phyloP scores from a whole-genome alignment of 257 asterid species.

The Solanum arcanum region DNA sequence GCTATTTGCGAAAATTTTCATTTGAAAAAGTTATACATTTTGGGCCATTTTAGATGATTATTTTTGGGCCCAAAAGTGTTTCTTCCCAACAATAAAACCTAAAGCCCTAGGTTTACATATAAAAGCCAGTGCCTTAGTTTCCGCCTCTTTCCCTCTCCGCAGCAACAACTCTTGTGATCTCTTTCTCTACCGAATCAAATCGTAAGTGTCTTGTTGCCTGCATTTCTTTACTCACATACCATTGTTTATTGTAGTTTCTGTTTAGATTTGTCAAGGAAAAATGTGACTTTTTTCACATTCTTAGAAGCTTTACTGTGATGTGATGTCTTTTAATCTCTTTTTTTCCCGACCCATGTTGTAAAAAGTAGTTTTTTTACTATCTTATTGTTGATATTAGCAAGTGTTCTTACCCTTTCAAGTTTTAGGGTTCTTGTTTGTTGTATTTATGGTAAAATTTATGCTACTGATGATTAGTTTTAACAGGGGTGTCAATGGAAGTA shows the following conservation, averaged over 20 bases:
- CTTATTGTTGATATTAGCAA: not conserved
- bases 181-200: not conserved
- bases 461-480: not conserved
- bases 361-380: too few species aligned
- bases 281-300: not conserved
- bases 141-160: not conserved
- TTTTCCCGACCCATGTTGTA: too few species aligned
- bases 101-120: not conserved
- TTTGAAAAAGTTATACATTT: not conserved
- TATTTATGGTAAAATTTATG: not conserved
- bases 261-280: not conserved
- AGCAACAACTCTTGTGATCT: not conserved
- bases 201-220: not conserved
- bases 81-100: not conserved
- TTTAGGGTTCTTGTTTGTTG: not conserved
- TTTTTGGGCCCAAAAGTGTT: not conserved
- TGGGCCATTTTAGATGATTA: not conserved
- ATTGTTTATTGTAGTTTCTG: not conserved
- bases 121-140: not conserved
- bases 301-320: too few species aligned
- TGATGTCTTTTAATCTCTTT: too few species aligned
- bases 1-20: too few species aligned
- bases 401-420: not conserved
- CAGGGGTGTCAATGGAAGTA: not conserved
- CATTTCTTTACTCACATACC: not conserved